A percentile compares a stretch with the other conserved stretches of the same genome.
These are phyloP conservation scores for Cordyceps javanica DNA, from an alignment of 2,329 filamentous ascomycete genomes.

Conservation along the genomic window DNA sequence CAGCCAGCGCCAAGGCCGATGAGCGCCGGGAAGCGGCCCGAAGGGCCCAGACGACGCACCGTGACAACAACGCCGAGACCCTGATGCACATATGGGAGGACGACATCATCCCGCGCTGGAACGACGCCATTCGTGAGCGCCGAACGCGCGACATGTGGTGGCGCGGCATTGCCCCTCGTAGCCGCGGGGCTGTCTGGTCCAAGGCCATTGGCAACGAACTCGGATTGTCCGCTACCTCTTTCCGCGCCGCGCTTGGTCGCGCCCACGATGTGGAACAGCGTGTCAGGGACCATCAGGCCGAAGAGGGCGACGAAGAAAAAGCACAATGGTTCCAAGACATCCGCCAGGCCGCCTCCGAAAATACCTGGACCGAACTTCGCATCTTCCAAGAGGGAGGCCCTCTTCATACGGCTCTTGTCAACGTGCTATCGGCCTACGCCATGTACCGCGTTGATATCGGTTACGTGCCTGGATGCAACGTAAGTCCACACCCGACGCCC, in stretches of 20 bases:
- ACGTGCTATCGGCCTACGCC: conserved; percentile 71
- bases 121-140: conserved; percentile 60
- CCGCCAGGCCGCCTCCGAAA: conserved; percentile 53
- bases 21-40: conserved; percentile 50
- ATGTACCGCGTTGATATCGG: conserved; percentile 80
- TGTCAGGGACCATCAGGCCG: conserved; percentile 44
- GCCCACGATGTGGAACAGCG: conserved; percentile 57
- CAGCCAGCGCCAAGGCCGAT: conserved; percentile 52
- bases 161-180: conserved; percentile 67
- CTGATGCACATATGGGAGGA: conserved; percentile 65
- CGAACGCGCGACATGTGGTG: conserved; percentile 75
- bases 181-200: conserved; percentile 63
- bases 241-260: conserved; percentile 62
- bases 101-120: conserved; percentile 71
- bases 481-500: conserved; percentile 37
- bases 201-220: conserved; percentile 69
- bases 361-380: conserved; percentile 64
- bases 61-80: conserved; percentile 49
- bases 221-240: conserved; percentile 60
- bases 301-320: conserved; percentile 48
- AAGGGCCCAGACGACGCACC: conserved; percentile 44
- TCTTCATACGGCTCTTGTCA: conserved; percentile 59
- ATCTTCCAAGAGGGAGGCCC: conserved; percentile 65
- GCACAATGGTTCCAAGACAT: conserved; percentile 59
- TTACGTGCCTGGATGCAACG: conserved; percentile 68